These are phyloP conservation scores for Sicyos edulis DNA, from an alignment of 306 rosid species.

Conservation along the genomic window DNA sequence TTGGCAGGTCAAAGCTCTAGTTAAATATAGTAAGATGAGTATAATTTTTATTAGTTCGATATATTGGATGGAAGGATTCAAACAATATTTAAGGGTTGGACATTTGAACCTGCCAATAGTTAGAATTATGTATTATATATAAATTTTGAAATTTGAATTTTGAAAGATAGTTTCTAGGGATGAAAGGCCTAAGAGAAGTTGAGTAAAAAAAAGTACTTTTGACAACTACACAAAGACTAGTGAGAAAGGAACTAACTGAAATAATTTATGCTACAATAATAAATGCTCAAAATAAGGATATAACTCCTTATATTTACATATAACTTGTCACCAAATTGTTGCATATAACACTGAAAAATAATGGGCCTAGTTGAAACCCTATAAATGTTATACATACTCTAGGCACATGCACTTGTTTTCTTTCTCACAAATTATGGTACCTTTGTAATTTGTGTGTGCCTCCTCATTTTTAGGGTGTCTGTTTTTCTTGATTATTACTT, in stretches of 20 bases:
- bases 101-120: no score
- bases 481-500: constrained; percentile 10
- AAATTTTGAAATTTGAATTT: no score
- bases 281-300: constrained; percentile 9
- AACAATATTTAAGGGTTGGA: no score
- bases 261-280: background rate
- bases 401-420: constrained; percentile 18
- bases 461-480: constrained; percentile 14
- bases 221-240: background rate
- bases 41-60: no score
- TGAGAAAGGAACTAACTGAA: no score
- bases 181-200: no score
- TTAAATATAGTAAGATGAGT: no score
- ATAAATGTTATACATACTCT: background rate
- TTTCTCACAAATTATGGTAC: constrained; percentile 15
- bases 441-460: constrained; percentile 16
- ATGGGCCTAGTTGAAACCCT: constrained; percentile 12
- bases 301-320: background rate
- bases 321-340: background rate
- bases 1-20: no score
- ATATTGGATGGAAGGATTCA: no score
- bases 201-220: no score
- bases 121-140: no score
- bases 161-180: no score
- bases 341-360: constrained; percentile 13